Evolutionary conservation across 176 grass and related monocot species (phyloP).

Genomic region (Carex littledalei): DNA sequence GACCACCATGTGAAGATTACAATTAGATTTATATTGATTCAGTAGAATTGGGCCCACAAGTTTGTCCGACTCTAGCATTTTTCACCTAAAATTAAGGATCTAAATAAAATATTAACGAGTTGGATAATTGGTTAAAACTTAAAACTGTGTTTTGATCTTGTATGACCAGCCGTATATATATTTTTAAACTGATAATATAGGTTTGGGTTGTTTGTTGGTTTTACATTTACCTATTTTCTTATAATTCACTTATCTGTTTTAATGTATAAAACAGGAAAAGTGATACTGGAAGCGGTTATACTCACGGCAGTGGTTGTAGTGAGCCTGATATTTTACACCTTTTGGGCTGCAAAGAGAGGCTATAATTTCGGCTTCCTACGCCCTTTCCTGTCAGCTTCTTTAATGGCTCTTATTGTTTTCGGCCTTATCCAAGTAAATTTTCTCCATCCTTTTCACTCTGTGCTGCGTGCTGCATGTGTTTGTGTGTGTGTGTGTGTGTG

Average conservation of each 20-base stretch:
- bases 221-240: not conserved
- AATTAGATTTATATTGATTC: not conserved
- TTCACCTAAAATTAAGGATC: not conserved
- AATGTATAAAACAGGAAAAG: constrained; percentile 50
- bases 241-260: not conserved
- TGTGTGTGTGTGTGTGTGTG: not conserved
- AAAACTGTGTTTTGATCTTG: not conserved
- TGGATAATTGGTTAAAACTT: not conserved
- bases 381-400: constrained; percentile 54
- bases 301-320: constrained; percentile 56
- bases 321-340: constrained; percentile 64
- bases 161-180: not conserved
- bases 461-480: not conserved
- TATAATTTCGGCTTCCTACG: constrained; percentile 70
- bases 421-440: constrained; percentile 54
- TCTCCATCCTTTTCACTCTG: not conserved
- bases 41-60: not conserved
- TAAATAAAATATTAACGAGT: not conserved
- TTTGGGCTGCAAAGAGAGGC: constrained; percentile 68
- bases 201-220: not conserved
- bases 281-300: constrained; percentile 68
- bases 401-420: constrained; percentile 57
- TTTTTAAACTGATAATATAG: not conserved
- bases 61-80: not conserved
- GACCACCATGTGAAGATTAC: not conserved